Base-by-base conservation (phyloP, 78 protist species). In the Bigelowiella natans region DNA sequence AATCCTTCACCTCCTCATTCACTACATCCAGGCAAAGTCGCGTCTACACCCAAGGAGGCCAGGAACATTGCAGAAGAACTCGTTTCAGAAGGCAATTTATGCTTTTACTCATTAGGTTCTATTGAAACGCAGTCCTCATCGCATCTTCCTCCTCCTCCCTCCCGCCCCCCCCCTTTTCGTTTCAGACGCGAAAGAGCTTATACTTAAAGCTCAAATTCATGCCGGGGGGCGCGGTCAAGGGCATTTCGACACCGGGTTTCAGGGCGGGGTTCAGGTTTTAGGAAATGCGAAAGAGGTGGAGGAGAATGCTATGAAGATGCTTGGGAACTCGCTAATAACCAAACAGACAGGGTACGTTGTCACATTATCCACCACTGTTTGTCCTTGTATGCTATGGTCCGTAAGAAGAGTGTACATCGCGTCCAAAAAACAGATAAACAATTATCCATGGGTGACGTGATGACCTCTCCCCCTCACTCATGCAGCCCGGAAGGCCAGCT, bases 141-240 rank as follows among this genome's bases (percentile, higher is more conserved):
- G n/a, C n/a, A n/a, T n/a, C n/a, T n/a, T n/a, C n/a, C n/a, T n/a
- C n/a, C n/a, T n/a, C n/a, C n/a, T n/a, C n/a, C n/a, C n/a, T n/a
- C n/a, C n/a, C n/a, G n/a, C n/a, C n/a, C n/a, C n/a, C n/a, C 11
- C 87, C 11, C 7, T 37, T 37, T 37, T 11, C 7, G 37, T 37
- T 37, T 37, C 51, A 34, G 87, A 37, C 18, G 87, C 87, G 7
- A 34, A 37, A 85, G 87, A 85, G 36, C 38, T 85, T 18, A 37
- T 85, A 28, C 51, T 85, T 29, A 88, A 88, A 18, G 39, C 91
- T 37, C 92, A 90, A 38, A 90, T 89, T 83, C 95, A 93, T 0
- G 99, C 99, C 2, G 99, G 99, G 30, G 99, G 99, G 39, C 95
- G 99, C 29, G 99, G 99, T 2, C 92, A 93, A 85, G 99, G 99